Percentiles rank a stretch among this genome's conserved stretches.
phyloP scores from a whole-genome alignment of 306 rosid species.

The Medicago lupulina region DNA sequence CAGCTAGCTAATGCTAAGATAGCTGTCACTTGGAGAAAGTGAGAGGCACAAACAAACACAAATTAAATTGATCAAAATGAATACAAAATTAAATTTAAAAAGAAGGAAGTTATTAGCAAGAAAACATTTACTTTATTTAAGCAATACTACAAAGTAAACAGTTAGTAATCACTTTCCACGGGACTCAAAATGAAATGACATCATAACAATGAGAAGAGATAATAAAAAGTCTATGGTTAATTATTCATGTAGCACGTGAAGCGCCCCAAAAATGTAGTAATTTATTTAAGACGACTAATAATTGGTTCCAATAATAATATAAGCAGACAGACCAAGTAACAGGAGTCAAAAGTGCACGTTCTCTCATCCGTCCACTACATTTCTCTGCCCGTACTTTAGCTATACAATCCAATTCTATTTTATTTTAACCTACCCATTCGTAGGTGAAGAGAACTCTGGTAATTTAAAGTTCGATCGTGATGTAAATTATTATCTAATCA shows the following conservation, averaged over 20 bases:
- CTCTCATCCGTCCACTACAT: slow-evolving; percentile 7
- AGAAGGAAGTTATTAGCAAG: too few species aligned
- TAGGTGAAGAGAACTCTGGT: too few species aligned
- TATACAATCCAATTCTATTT: too few species aligned
- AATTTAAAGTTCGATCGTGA: too few species aligned
- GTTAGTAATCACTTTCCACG: slow-evolving; percentile 1
- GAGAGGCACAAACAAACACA: slow-evolving; percentile 33
- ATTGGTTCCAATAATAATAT: slow-evolving; percentile 42
- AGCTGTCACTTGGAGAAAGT: slow-evolving; percentile 47
- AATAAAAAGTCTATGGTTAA: background rate
- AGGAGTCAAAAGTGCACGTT: slow-evolving; percentile 16
- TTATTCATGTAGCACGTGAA: slow-evolving; percentile 53
- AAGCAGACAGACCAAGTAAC: slow-evolving; percentile 32
- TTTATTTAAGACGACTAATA: slow-evolving; percentile 31
- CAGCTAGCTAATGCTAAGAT: slow-evolving; percentile 29
- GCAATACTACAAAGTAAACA: slow-evolving; percentile 18
- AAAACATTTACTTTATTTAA: background rate
- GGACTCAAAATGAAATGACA: slow-evolving; percentile 34
- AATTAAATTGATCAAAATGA: slow-evolving; percentile 13
- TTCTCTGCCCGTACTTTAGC: background rate
- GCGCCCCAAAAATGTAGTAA: slow-evolving; percentile 41
- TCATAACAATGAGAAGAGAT: too few species aligned
- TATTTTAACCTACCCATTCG: too few species aligned
- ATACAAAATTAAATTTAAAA: background rate
- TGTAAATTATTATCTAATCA: too few species aligned